These are phyloP conservation scores for Agroathelia rolfsii DNA, from an alignment of 1,284 basidiomycete genomes.

Conservation along the genomic window DNA sequence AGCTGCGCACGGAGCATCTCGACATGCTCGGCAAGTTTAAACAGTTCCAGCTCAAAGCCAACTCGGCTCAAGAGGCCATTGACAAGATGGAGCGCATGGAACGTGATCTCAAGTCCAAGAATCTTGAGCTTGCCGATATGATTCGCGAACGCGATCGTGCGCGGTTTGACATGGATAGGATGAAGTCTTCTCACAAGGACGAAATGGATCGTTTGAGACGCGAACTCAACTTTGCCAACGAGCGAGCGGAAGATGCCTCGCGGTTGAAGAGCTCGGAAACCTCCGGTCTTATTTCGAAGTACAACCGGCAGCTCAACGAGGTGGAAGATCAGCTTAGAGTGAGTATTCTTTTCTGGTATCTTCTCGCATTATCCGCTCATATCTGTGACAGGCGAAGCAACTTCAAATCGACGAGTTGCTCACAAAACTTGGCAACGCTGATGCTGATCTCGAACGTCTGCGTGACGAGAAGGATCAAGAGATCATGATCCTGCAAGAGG, in stretches of 20 bases:
- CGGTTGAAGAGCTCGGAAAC: constrained; percentile 92
- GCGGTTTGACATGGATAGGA: constrained; percentile 91
- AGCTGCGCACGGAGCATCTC: constrained; percentile 93
- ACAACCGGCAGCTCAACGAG: constrained; percentile 93
- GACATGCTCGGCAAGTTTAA: constrained; percentile 98
- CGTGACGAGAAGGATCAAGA: constrained; percentile 97
- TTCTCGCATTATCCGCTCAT: constrained; percentile 3
- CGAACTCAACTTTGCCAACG: constrained; percentile 95
- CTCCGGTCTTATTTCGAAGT: constrained; percentile 80
- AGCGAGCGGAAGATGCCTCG: constrained; percentile 90
- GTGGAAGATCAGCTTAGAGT: constrained; percentile 90
- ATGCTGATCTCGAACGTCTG: constrained; percentile 68
- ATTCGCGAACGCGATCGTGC: constrained; percentile 95
- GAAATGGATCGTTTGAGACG: constrained; percentile 90
- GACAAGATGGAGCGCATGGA: constrained; percentile 99
- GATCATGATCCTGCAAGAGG: constrained; percentile 91
- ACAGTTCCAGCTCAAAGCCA: constrained; percentile 95
- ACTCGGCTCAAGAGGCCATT: constrained; percentile 97
- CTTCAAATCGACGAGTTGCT: constrained; percentile 89
- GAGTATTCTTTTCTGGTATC: constrained; percentile 19
- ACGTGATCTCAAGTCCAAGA: constrained; percentile 95
- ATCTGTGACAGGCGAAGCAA: constrained; percentile 68
- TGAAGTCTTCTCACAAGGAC: constrained; percentile 92
- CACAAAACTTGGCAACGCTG: constrained; percentile 65
- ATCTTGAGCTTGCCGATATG: constrained; percentile 98